Percentiles rank a stretch among this genome's conserved stretches.
Conservation (phyloP, 2,329 filamentous ascomycete genomes). For the Nemania diffusa region DNA sequence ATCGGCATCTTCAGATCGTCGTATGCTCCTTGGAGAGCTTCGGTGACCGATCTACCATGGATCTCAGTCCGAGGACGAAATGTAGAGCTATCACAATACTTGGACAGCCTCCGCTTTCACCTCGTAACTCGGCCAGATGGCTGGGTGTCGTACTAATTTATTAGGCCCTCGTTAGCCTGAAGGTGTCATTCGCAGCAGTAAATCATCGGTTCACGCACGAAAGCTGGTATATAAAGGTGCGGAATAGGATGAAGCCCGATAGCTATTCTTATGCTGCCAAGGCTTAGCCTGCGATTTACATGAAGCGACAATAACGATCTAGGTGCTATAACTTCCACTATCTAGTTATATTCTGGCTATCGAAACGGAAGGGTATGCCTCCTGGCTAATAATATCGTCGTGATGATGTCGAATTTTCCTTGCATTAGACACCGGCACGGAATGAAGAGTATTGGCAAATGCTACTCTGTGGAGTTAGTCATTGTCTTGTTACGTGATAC, state of each 20-base stretch:
- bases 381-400: background rate
- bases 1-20: conserved; percentile 89
- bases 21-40: conserved; percentile 84
- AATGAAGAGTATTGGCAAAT: background rate
- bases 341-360: background rate
- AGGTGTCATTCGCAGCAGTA: background rate
- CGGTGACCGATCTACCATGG: conserved; percentile 57
- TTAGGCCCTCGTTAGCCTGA: background rate
- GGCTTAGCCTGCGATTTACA: background rate
- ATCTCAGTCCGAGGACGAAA: background rate
- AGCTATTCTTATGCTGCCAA: background rate
- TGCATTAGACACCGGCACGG: background rate
- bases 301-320: background rate
- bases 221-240: background rate
- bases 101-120: background rate
- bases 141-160: background rate
- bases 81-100: background rate
- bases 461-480: background rate
- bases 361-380: background rate
- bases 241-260: background rate
- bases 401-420: background rate
- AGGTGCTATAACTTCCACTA: background rate
- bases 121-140: background rate
- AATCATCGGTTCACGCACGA: background rate
- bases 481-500: conserved; percentile 14